phyloP scores from a whole-genome alignment of 78 protist genomes.

The Dictyostelium capitatum region DNA sequence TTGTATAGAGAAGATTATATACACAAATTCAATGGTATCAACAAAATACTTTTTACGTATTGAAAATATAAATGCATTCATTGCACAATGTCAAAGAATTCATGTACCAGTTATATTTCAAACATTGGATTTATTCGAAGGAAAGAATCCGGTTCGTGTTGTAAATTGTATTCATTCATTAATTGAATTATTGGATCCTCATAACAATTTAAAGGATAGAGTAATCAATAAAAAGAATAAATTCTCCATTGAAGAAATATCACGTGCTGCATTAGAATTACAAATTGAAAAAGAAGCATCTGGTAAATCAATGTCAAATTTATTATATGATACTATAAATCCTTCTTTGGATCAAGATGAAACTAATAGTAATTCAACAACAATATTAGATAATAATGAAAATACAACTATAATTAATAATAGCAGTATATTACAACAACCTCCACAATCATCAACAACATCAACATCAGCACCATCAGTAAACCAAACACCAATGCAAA shows the following conservation, averaged over 20 bases:
- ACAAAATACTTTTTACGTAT: constrained; percentile 43
- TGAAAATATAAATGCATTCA: constrained; percentile 55
- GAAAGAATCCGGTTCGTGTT: constrained; percentile 59
- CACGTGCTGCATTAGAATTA: constrained; percentile 44
- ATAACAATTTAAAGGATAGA: constrained; percentile 9
- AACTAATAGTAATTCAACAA: background rate
- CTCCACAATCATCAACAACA: no score
- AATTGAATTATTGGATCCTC: background rate
- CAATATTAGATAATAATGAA: background rate
- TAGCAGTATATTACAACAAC: background rate
- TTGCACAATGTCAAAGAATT: constrained; percentile 30
- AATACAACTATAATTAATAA: background rate
- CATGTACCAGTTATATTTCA: constrained; percentile 59
- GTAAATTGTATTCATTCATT: constrained; percentile 40
- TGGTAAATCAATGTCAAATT: constrained; percentile 20
- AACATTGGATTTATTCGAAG: constrained; percentile 67
- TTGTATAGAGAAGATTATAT: constrained; percentile 40
- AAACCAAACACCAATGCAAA: background rate
- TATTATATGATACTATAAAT: background rate
- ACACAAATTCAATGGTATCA: constrained; percentile 10
- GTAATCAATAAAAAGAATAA: constrained; percentile 40
- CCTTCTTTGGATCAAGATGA: background rate
- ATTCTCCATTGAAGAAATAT: constrained; percentile 53
- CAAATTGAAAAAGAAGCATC: constrained; percentile 39
- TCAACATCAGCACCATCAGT: background rate